A percentile compares a stretch with the other conserved stretches of the same genome.
Conservation (phyloP, 768 basidiomycete genomes). For the Zangia roseola region DNA sequence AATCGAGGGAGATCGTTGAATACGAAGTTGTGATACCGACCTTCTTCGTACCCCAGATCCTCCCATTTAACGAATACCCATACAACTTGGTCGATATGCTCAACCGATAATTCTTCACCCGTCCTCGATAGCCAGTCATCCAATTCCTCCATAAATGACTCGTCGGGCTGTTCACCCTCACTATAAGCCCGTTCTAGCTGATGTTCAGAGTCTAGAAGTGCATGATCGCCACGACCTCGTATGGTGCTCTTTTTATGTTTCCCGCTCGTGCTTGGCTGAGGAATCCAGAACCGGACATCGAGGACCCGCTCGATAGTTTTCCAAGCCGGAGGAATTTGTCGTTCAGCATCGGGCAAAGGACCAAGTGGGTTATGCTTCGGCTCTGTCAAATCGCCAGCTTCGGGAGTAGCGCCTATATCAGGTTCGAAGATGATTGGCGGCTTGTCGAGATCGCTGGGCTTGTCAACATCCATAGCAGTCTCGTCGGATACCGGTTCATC, state of each 20-base stretch:
- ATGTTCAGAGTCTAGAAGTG: slow-evolving; percentile 18
- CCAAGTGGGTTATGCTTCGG: slow-evolving; percentile 28
- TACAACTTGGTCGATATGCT: slow-evolving; percentile 60
- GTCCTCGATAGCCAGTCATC: slow-evolving; percentile 48
- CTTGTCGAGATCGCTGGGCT: slow-evolving; percentile 18
- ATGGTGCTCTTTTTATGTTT: slow-evolving; percentile 18
- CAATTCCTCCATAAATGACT: slow-evolving; percentile 52
- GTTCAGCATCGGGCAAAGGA: slow-evolving; percentile 68
- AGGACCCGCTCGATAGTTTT: slow-evolving; percentile 90
- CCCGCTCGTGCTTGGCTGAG: slow-evolving; percentile 21
- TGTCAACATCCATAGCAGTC: slow-evolving; percentile 28
- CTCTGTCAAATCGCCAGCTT: slow-evolving; percentile 30
- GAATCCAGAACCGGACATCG: slow-evolving; percentile 69
- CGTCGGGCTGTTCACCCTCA: slow-evolving; percentile 64
- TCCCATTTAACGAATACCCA: slow-evolving; percentile 94
- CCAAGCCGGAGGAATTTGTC: slow-evolving; percentile 76
- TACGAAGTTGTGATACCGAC: slow-evolving; percentile 40
- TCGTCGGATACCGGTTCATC: slow-evolving; percentile 39
- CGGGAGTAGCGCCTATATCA: slow-evolving; percentile 35
- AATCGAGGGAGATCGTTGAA: not conserved
- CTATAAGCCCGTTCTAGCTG: slow-evolving; percentile 43
- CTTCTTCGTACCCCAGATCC: slow-evolving; percentile 90
- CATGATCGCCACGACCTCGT: slow-evolving; percentile 31
- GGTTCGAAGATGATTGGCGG: slow-evolving; percentile 40
- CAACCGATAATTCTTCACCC: slow-evolving; percentile 41